Percentiles rank a stretch among this genome's conserved stretches.
These are phyloP conservation scores for Silene coronaria DNA, from an alignment of 179 eudicot species.

Conservation along the genomic window DNA sequence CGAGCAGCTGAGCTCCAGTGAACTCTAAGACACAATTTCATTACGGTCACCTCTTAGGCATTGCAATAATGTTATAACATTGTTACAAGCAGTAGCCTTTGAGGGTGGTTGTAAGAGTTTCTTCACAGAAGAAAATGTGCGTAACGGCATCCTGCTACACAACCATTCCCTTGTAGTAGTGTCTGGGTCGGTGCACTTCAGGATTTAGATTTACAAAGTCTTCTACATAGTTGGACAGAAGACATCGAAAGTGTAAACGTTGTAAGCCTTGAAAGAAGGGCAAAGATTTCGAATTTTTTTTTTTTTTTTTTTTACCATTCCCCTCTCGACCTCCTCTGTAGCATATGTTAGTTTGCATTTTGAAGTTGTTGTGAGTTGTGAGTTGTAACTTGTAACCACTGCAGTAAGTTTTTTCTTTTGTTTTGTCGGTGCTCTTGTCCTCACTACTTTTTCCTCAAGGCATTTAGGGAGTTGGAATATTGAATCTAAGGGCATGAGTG, in stretches of 20 bases:
- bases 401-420: not conserved
- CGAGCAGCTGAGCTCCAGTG: too few species aligned
- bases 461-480: not conserved
- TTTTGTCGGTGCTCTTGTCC: not conserved
- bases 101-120: not conserved
- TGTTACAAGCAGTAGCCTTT: too few species aligned
- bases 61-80: too few species aligned
- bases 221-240: not conserved
- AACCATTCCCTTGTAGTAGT: not conserved
- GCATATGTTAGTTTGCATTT: too few species aligned
- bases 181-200: not conserved
- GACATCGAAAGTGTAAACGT: not conserved
- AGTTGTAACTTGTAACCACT: not conserved
- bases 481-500: not conserved
- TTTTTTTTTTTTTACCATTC: too few species aligned
- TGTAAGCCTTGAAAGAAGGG: too few species aligned
- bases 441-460: too few species aligned
- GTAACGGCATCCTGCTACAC: not conserved
- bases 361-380: not conserved
- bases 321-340: too few species aligned
- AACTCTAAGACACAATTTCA: too few species aligned
- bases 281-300: too few species aligned
- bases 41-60: too few species aligned
- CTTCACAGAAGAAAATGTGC: not conserved
- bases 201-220: not conserved